Conservation (phyloP, 345 rosid species). For the Raphanus sativus region DNA sequence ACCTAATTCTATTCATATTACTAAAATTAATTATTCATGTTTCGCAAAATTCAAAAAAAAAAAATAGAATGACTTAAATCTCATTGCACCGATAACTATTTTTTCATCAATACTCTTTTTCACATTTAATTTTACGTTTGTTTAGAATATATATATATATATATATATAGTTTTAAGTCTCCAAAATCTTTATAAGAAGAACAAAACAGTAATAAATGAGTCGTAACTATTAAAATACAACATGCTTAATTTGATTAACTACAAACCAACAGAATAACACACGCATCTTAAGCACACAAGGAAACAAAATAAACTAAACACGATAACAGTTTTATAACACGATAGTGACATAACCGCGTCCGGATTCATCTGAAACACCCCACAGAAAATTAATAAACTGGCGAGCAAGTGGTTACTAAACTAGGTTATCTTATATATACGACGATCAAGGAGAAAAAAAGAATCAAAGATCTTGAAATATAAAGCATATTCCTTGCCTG, state of each 20-base stretch:
- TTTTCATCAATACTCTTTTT: neutral
- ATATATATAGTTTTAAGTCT: neutral
- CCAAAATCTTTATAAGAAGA: neutral
- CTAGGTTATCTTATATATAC: slow-evolving; percentile 31
- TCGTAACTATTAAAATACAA: neutral
- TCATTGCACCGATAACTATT: neutral
- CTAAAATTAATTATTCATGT: neutral
- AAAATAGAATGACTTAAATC: neutral
- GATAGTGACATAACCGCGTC: slow-evolving; percentile 32
- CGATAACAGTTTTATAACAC: neutral
- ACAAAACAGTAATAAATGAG: neutral
- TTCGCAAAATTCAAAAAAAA: neutral
- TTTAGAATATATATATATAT: neutral
- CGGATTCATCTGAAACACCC: slow-evolving; percentile 15
- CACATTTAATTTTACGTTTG: neutral
- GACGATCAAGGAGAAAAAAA: slow-evolving; percentile 26
- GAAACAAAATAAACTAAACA: neutral
- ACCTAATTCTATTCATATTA: neutral
- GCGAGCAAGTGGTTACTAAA: slow-evolving; percentile 23
- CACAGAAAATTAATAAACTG: neutral
- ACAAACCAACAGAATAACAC: slow-evolving; percentile 29
- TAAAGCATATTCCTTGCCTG: slow-evolving; percentile 26
- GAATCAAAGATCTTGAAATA: slow-evolving; percentile 20
- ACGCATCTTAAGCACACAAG: slow-evolving; percentile 23
- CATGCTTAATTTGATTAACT: neutral